Conservation (phyloP, 2,329 filamentous ascomycete species). For the Cladobotryum protrusum region DNA sequence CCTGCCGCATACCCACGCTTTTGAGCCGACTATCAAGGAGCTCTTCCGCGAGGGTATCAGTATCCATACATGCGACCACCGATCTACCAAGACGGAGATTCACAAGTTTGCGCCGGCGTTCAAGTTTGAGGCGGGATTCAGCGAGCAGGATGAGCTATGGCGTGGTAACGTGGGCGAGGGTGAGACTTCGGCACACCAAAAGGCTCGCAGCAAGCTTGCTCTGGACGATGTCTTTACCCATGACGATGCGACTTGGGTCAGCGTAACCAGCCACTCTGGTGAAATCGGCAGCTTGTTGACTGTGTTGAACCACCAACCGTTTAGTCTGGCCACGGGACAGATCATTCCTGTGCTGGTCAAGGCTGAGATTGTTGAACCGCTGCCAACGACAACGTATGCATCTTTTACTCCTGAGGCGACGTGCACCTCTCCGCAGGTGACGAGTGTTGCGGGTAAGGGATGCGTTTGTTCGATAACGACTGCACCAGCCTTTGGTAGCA, state of each 20-base stretch:
- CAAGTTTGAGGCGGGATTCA: slow-evolving; percentile 54
- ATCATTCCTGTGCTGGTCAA: slow-evolving; percentile 63
- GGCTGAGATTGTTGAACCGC: slow-evolving; percentile 38
- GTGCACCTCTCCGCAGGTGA: slow-evolving; percentile 39
- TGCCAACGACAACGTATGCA: slow-evolving; percentile 25
- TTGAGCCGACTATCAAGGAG: slow-evolving; percentile 57
- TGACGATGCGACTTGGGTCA: slow-evolving; percentile 50
- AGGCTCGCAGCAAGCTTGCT: slow-evolving; percentile 40
- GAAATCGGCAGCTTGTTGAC: slow-evolving; percentile 46
- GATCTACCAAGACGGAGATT: slow-evolving; percentile 50
- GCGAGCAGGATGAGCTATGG: slow-evolving; percentile 47
- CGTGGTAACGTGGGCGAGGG: slow-evolving; percentile 33
- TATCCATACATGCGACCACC: slow-evolving; percentile 62
- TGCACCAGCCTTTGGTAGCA: background rate
- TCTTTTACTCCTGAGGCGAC: slow-evolving; percentile 36
- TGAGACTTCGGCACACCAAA: slow-evolving; percentile 42
- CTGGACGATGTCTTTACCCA: slow-evolving; percentile 52
- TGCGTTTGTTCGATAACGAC: slow-evolving; percentile 31
- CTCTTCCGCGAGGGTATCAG: slow-evolving; percentile 59
- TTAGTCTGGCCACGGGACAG: slow-evolving; percentile 58
- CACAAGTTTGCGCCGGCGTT: slow-evolving; percentile 45
- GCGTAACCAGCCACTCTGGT: slow-evolving; percentile 55
- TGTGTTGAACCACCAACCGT: slow-evolving; percentile 55
- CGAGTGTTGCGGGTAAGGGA: slow-evolving; percentile 34
- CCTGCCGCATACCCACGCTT: slow-evolving; percentile 44